Evolutionary conservation across 176 grass and related monocot species (phyloP), one percentile per base, ranked within the genome.

Genomic region (Raddia guianensis): DNA sequence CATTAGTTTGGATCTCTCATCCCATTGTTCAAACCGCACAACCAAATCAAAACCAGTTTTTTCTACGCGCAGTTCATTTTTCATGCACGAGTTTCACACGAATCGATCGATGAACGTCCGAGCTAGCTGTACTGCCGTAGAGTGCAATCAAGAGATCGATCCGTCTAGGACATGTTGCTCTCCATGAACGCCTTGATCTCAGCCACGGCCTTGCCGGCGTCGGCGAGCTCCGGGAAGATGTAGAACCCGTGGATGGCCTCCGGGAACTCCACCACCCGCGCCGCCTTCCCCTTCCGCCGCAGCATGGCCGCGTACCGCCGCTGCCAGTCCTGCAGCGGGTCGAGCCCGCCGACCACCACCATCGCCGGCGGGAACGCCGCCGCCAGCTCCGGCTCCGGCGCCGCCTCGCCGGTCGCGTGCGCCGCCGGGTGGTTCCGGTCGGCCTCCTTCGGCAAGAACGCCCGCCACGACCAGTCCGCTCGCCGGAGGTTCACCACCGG

Each of bases 281-380:
- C 78, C 3, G 16, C 20, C 47, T 65, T 71, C 18, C 72, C 63
- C 6, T 62, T 61, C 2, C 2, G 37, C n/a, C 48, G 54, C 32
- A 90, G 49, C 37, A 19, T 6, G 43, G 27, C 79, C 19, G n/a
- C 68, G 66, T 86, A 86, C 63, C 12, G 37, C 32, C 63, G 32
- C 45, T 90, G 83, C 79, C 88, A 74, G 40, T 90, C 88, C 80
- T 83, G 64, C 49, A 90, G 72, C 42, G 78, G 54, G 64, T 93
- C 84, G 7, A 66, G 69, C 3, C 80, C 84, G 0, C 83, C 87
- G 5, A 44, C 32, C 15, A 69, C 71, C 66, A 88, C 78, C 77
- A 85, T 74, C 16, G 74, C 37, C n/a, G 77, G 49, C 2, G 86
- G 85, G 45, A 91, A 85, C n/a, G 47, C 53, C 15, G 84, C 72